phyloP scores from a whole-genome alignment of 2,329 filamentous ascomycete species.

The Beauveria asiatica region DNA sequence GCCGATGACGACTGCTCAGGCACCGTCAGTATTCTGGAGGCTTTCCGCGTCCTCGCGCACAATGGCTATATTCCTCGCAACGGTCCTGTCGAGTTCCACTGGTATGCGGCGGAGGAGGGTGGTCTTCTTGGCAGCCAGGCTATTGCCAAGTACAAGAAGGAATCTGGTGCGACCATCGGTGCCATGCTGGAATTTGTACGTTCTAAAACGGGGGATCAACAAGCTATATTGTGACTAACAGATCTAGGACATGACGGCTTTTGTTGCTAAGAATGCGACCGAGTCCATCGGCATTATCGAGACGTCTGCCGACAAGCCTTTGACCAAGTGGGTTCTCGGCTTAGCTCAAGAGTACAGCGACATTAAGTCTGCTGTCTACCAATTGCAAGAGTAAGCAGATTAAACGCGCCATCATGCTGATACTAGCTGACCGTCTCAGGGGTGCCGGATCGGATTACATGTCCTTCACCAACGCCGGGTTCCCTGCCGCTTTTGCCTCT shows the following conservation, averaged over 20 bases:
- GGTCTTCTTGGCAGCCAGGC: conserved; percentile 57
- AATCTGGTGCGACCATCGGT: conserved; percentile 52
- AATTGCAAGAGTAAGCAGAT: conserved; percentile 20
- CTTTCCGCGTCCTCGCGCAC: conserved; percentile 55
- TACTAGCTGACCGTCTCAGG: conserved; percentile 12
- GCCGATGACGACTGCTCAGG: conserved; percentile 68
- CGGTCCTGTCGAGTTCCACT: conserved; percentile 61
- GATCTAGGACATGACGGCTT: conserved; percentile 31
- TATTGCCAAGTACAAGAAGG: conserved; percentile 59
- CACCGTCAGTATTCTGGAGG: conserved; percentile 66
- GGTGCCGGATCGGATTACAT: conserved; percentile 33
- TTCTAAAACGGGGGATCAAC: conserved; percentile 31
- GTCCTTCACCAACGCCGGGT: conserved; percentile 31
- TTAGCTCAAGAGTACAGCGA: conserved; percentile 29
- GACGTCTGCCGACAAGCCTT: conserved; percentile 26
- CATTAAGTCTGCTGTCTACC: conserved; percentile 26
- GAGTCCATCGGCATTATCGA: conserved; percentile 32
- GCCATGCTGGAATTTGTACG: conserved; percentile 58
- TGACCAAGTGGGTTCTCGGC: conserved; percentile 27
- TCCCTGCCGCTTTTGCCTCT: conserved; percentile 29
- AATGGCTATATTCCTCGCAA: conserved; percentile 25
- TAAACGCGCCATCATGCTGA: neutral
- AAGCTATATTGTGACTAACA: conserved; percentile 51
- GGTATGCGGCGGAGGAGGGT: conserved; percentile 73
- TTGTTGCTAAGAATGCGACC: conserved; percentile 27